Evolutionary conservation across 768 basidiomycete species (phyloP), one percentile per base, ranked within the genome.

Genomic region (Collybia mongolica): DNA sequence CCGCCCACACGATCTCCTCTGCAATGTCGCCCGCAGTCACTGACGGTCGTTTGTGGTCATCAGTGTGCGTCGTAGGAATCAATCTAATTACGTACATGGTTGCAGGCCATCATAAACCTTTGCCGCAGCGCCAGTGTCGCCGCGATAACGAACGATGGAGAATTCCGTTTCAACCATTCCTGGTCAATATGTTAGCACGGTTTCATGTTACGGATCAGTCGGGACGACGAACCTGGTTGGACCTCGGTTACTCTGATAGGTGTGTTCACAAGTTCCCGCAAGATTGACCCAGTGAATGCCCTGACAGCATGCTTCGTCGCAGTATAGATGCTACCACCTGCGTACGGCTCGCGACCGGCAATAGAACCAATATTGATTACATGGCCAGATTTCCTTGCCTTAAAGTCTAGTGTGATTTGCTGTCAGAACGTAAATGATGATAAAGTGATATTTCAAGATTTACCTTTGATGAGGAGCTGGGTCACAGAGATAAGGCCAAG

Each of bases 1-100:
- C 96, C 12, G 86, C 86, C 96, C 96, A 99, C 17, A 96, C 93
- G 61, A 99, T 95, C 69, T 98, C 94, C 65, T 99, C 97, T 1
- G 97, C 97, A 40, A 98, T 88, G 62, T 98, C 94, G 52, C 86
- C 78, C 6, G 86, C 84, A 5, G 80, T 77, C 66, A 96, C 90
- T 94, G 60, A 39, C 6, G 15, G 51, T 42, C 37, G 6, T 32
- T 55, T 39, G 22, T 15, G 20, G 9, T 22, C 23, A 51, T 15
- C 23, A 44, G 51, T 48, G 19, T 26, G 48, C 23, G 15, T n/a
- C 36, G 14, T 32, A 40, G 22, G 23, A 28, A 35, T 37, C 43
- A n/a, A 24, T 26, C 2, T 17, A 19, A 23, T 6, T n/a, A 72
- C 90, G 66, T 63, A 95, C 94, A 65, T 54, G 94, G 94, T 52